These are phyloP conservation scores for Houttuynia cordata DNA, from an alignment of 164 flowering plant genomes.

Conservation along the genomic window DNA sequence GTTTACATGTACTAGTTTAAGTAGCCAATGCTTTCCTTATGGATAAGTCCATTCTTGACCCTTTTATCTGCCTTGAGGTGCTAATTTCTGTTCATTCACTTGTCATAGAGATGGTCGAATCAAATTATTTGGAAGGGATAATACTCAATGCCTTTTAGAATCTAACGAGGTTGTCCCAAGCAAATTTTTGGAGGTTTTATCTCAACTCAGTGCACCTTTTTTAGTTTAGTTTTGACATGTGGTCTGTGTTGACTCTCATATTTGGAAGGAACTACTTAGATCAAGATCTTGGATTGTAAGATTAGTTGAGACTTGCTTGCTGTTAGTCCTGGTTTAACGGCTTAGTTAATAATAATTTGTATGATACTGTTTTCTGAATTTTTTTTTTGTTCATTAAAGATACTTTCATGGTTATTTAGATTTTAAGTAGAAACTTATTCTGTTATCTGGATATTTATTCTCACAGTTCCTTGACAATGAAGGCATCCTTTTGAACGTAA, in stretches of 20 bases:
- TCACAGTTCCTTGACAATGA: conserved; percentile 71
- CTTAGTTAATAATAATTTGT: no score
- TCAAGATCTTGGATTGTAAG: no score
- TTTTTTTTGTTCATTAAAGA: no score
- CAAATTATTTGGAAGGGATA: conserved; percentile 63
- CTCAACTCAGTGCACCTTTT: neutral
- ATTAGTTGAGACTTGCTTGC: no score
- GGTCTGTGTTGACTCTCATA: neutral
- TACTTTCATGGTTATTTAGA: no score
- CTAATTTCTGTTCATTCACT: neutral
- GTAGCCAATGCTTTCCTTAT: no score
- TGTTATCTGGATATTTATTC: neutral
- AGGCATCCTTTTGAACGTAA: conserved; percentile 64
- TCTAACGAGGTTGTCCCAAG: conserved; percentile 41
- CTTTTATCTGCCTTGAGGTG: neutral
- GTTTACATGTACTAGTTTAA: no score
- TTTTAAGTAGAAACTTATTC: neutral
- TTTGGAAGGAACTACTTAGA: no score
- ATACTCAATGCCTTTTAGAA: conserved; percentile 57
- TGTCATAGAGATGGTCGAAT: conserved; percentile 65
- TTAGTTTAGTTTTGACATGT: neutral
- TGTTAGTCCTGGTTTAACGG: no score
- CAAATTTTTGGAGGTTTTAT: conserved; percentile 44
- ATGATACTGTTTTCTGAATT: no score
- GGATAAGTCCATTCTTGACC: no score